Percentiles rank a stretch among this genome's conserved stretches.
phyloP scores from a whole-genome alignment of 108 stramenopile genomes.

The Nitzschia sp. region DNA sequence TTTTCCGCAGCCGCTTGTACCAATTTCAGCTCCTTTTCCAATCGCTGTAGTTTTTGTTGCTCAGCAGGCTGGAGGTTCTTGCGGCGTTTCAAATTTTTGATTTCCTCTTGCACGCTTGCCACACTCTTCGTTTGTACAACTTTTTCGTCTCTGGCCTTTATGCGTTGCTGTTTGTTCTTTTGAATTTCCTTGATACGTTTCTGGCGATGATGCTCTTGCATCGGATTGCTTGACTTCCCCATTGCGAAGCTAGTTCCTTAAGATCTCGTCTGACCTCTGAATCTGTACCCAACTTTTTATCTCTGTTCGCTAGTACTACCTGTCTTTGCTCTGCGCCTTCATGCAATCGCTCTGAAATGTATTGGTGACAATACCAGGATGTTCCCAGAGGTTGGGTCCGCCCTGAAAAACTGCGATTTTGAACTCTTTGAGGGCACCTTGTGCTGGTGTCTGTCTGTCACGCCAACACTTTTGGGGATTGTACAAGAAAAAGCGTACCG shows the following conservation, averaged over 20 bases:
- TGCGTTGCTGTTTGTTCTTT: conserved; percentile 72
- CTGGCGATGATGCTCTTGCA: conserved; percentile 38
- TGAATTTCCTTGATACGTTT: conserved; percentile 67
- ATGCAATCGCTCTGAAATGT: too few relatives aligned
- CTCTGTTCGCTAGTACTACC: too few relatives aligned
- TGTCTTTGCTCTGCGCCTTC: too few relatives aligned
- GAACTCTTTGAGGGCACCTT: too few relatives aligned
- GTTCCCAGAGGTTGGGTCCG: too few relatives aligned
- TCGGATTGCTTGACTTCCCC: conserved; percentile 24
- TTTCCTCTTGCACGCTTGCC: conserved; percentile 51
- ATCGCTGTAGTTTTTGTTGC: conserved; percentile 55
- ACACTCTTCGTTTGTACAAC: conserved; percentile 65
- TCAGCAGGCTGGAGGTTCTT: conserved; percentile 28
- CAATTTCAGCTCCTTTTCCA: conserved; percentile 72
- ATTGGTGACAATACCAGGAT: too few relatives aligned
- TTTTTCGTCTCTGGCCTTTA: conserved; percentile 67
- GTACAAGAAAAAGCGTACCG: too few relatives aligned
- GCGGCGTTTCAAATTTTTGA: conserved; percentile 35
- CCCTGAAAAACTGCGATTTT: too few relatives aligned
- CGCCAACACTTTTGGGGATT: too few relatives aligned
- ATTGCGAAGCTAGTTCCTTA: not conserved
- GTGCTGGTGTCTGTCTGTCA: too few relatives aligned
- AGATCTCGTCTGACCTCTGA: too few relatives aligned
- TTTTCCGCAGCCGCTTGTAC: conserved; percentile 42
- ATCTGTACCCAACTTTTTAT: too few relatives aligned